Base-by-base conservation (phyloP, 495 filamentous ascomycete genomes). In the Pseudomonodictys pantanalensis region DNA sequence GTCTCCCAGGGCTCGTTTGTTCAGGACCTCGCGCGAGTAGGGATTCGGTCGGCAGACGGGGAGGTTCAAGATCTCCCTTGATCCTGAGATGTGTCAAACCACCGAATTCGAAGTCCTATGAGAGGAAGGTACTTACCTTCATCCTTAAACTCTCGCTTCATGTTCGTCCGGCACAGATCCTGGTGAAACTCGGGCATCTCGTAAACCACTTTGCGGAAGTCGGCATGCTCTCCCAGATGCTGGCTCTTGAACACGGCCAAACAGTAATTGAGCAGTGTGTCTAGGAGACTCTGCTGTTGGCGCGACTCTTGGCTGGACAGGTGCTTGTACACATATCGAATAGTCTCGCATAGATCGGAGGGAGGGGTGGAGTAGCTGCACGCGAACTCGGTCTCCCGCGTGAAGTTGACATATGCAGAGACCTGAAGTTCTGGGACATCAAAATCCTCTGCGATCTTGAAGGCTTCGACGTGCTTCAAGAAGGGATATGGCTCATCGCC, bases 181-280 rank as follows among this genome's bases (percentile, higher is more conserved):
- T 62, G 56, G 33, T 69, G 61, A 58, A 74, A 74, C 4, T 55
- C 52, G 4, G 53, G 53, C 18, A 68, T 44, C 2, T 68, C 60
- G 45, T 43, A 66, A 1, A 56, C 67, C 9, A 69, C 23, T 42
- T 59, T 12, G 9, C 59, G 32, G 62, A 74, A 73, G 0, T 56
- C 52, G 8, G 26, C 22, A 32, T 71, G 49, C 8, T 57, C 20
- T 18, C 47, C 69, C 25, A 74, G 58, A 2, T 48, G 20, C 41
- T 72, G 70, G 15, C 65, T 38, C 9, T 44, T 22, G 57, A 74
- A 74, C 18, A 52, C 58, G n/a, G 47, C 48, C 25, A 72, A 56
- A 48, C 70, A 74, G 60, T 71, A 74, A 35, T 70, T 60, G 23
- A 70, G 25, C 11, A 74, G 62, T 0, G 62, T 56, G 17, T 73